phyloP scores from a whole-genome alignment of 2,329 filamentous ascomycete species.

The Aspergillus japonicus region DNA sequence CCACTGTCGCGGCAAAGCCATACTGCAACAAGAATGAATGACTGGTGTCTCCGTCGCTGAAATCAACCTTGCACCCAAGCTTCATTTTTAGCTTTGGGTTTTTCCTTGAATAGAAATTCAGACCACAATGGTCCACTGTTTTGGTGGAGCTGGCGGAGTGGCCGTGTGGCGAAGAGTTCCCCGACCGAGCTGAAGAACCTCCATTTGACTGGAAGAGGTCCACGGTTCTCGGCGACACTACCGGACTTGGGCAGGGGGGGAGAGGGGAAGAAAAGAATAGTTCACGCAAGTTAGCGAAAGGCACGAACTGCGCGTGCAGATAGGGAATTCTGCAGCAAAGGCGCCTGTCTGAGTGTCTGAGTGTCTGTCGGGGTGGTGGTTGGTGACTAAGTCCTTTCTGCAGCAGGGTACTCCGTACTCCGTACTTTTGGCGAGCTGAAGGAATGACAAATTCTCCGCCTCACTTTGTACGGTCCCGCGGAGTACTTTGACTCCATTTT shows the following conservation, averaged over 20 bases:
- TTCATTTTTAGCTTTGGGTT: too few relatives aligned
- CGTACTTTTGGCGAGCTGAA: not conserved
- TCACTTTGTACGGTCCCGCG: not conserved
- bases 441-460: conserved; percentile 8
- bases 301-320: not conserved
- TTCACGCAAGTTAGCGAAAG: not conserved
- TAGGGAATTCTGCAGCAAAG: not conserved
- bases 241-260: not conserved
- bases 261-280: not conserved
- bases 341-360: too few relatives aligned
- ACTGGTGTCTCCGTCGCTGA: not conserved
- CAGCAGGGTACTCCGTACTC: not conserved
- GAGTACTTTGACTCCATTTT: too few relatives aligned
- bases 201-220: too few relatives aligned
- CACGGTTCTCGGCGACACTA: too few relatives aligned
- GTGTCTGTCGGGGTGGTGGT: not conserved
- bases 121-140: not conserved
- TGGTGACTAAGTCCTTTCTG: not conserved
- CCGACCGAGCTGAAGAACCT: not conserved
- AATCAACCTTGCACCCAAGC: not conserved
- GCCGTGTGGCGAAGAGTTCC: not conserved
- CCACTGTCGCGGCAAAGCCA: not conserved
- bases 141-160: not conserved
- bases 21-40: not conserved
- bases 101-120: too few relatives aligned